Evolutionary conservation across 2,329 filamentous ascomycete genomes (phyloP).

Genomic region (Colletotrichum sp.): DNA sequence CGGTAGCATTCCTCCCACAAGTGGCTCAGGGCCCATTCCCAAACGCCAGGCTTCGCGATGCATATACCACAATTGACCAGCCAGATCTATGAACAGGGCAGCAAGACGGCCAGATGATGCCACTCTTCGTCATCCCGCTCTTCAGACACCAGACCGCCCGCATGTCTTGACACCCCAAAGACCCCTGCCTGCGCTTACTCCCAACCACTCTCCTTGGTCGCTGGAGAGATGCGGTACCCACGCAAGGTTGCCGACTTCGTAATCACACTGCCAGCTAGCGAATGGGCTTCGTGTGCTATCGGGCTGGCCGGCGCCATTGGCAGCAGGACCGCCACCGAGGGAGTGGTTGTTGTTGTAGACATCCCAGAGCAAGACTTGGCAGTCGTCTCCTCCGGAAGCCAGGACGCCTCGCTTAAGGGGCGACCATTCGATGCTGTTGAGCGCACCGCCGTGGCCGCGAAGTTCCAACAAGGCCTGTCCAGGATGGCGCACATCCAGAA

Average conservation of each 20-base stretch:
- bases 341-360: conserved; percentile 70
- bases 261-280: conserved; percentile 84
- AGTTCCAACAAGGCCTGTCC: conserved; percentile 94
- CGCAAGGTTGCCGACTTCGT: conserved; percentile 83
- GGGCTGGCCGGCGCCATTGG: conserved; percentile 55
- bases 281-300: conserved; percentile 72
- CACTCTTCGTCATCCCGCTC: not conserved
- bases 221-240: conserved; percentile 79
- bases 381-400: conserved; percentile 91
- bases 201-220: conserved; percentile 83
- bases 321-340: conserved; percentile 42
- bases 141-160: conserved; percentile 12
- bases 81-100: conserved; percentile 20
- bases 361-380: conserved; percentile 92
- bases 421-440: conserved; percentile 97
- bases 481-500: conserved; percentile 94
- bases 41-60: conserved; percentile 28
- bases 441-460: conserved; percentile 81
- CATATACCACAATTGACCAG: conserved; percentile 20
- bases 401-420: conserved; percentile 85
- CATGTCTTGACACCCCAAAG: conserved; percentile 73
- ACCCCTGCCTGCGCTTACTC: conserved; percentile 79
- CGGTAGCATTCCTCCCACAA: not conserved
- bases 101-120: not conserved
- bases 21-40: conserved; percentile 1